Base-by-base conservation (phyloP, 345 rosid genomes). In the Lepidium aucheri region DNA sequence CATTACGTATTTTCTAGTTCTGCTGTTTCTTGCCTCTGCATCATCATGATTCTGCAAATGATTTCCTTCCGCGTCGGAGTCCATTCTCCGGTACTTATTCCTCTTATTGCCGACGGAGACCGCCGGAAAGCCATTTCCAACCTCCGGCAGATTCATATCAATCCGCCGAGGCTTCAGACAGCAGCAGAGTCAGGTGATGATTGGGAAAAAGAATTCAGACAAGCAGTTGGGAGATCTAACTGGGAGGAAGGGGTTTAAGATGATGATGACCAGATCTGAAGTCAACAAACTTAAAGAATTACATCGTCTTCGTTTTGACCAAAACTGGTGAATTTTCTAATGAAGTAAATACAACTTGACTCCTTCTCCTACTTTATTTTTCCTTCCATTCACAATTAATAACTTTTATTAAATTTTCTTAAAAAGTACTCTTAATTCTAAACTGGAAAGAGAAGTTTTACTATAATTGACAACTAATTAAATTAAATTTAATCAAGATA, bases 61-160 rank as follows among this genome's bases (percentile, higher is more conserved):
- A 32, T 55, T 40, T 51, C 43, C 65, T 34, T 79, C 83, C 38
- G 64, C 80, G 50, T 85, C 83, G 26, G 89, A 79, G 64, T 77
- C 88, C 95, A 87, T 91, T 63, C 96, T 80, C 79, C 57, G 80
- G 63, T 91, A 91, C 82, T 84, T 89, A 20, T 52, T 73, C 70
- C 81, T 88, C 76, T 84, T 91, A 50, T 59, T 68, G 39, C 88
- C 86, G 63, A 86, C 46, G 22, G 86, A 63, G 20, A 81, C 64
- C 55, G 60, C 84, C 24, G 82, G 69, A 38, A 81, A 52, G 35
- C 62, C 76, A 65, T 72, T 40, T 63, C 79, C 82, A 59, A 86
- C 82, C 70, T 80, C 87, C 35, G 76, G 90, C 64, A 71, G 75
- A 60, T 80, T 88, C 81, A 81, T 74, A 26, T 40, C 44, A 26